Percentiles rank a stretch among this genome's conserved stretches.
Evolutionary conservation across 2,329 filamentous ascomycete species (phyloP).

Genomic region (Colletotrichum caudatum): DNA sequence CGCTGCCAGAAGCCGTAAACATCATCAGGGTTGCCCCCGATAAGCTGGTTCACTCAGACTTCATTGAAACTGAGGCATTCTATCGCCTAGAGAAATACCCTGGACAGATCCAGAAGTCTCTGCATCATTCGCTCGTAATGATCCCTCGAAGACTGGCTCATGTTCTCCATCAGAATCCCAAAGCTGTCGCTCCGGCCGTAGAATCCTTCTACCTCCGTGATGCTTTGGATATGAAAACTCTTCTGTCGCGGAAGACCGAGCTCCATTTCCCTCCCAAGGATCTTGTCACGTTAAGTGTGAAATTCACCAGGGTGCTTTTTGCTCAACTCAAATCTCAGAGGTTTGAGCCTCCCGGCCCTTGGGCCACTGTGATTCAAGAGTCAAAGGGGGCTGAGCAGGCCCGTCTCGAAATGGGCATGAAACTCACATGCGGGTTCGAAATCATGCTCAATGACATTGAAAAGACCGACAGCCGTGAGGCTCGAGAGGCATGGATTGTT

Average conservation of each 20-base stretch:
- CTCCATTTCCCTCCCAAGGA: slow-evolving; percentile 81
- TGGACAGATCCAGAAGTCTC: slow-evolving; percentile 75
- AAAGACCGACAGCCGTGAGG: slow-evolving; percentile 74
- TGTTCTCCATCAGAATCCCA: slow-evolving; percentile 79
- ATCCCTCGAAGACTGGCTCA: slow-evolving; percentile 87
- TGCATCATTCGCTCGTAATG: slow-evolving; percentile 80
- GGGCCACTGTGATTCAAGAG: slow-evolving; percentile 53
- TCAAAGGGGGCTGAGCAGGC: slow-evolving; percentile 47
- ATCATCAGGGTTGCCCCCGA: slow-evolving; percentile 68
- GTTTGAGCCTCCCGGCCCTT: slow-evolving; percentile 74
- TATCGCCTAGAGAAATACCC: slow-evolving; percentile 90
- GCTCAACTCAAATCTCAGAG: slow-evolving; percentile 91
- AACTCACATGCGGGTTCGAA: slow-evolving; percentile 89
- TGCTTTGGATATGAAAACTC: slow-evolving; percentile 76
- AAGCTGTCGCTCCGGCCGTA: slow-evolving; percentile 83
- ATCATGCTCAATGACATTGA: slow-evolving; percentile 80
- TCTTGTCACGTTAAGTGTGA: slow-evolving; percentile 81
- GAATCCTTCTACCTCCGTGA: slow-evolving; percentile 96
- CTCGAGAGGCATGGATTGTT: slow-evolving; percentile 81
- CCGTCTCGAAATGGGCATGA: slow-evolving; percentile 83
- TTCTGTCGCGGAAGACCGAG: slow-evolving; percentile 66
- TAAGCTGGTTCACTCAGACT: slow-evolving; percentile 75
- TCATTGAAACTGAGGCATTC: slow-evolving; percentile 90
- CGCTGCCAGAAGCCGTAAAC: slow-evolving; percentile 72
- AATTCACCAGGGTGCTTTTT: slow-evolving; percentile 89